These are phyloP conservation scores for Apophysomyces trapeziformis DNA, from an alignment of 371 early-diverging fungal species.

Conservation along the genomic window DNA sequence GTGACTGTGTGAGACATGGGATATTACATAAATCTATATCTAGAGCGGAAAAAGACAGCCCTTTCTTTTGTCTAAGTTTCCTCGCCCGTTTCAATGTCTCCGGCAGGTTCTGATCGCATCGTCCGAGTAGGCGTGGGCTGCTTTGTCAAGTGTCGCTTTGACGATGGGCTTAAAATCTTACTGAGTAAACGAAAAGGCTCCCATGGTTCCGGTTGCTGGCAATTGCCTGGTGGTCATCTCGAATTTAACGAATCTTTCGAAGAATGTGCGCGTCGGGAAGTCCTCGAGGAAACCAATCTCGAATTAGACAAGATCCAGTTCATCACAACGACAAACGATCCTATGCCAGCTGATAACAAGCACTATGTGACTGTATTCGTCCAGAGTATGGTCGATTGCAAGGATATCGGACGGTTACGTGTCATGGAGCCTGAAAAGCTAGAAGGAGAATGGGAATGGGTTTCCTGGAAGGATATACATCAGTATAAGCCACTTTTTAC, in stretches of 20 bases:
- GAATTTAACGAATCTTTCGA: constrained; percentile 66
- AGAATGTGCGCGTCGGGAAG: constrained; percentile 64
- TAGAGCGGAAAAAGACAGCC: too few relatives aligned
- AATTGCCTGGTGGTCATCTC: constrained; percentile 69
- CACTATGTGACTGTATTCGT: constrained; percentile 75
- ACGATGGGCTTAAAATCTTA: constrained; percentile 42
- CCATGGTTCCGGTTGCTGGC: constrained; percentile 68
- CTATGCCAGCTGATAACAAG: constrained; percentile 53
- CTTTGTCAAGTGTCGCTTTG: constrained; percentile 40
- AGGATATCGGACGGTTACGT: constrained; percentile 22
- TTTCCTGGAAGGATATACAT: constrained; percentile 45
- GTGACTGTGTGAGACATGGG: too few relatives aligned
- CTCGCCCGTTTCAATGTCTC: constrained; percentile 6
- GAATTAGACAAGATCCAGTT: constrained; percentile 35
- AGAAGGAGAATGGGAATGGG: constrained; percentile 61
- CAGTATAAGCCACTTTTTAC: constrained; percentile 46
- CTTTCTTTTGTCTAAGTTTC: too few relatives aligned
- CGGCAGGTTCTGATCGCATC: constrained; percentile 9
- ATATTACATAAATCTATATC: too few relatives aligned
- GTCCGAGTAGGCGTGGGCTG: constrained; percentile 60
- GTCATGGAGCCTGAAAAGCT: constrained; percentile 68
- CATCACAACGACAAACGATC: constrained; percentile 61
- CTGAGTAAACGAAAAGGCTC: constrained; percentile 64
- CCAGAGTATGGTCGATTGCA: constrained; percentile 30
- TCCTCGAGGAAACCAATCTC: constrained; percentile 64